Conservation (phyloP, 441 rosid genomes). For the Syzygium malaccense region DNA sequence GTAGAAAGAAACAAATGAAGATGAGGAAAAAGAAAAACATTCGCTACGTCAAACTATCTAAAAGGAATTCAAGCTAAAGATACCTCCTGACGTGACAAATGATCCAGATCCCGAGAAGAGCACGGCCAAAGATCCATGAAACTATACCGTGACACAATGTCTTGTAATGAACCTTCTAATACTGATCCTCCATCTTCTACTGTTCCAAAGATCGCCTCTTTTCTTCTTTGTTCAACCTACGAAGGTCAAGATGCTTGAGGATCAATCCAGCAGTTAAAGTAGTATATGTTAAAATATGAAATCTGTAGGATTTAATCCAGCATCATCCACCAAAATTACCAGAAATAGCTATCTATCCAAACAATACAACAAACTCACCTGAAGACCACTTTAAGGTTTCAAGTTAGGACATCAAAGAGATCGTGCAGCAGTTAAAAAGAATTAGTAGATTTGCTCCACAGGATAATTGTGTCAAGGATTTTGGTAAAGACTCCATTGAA, state of each 20-base stretch:
- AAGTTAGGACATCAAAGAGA: not conserved
- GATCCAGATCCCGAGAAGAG: constrained; percentile 80
- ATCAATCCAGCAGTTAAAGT: not conserved
- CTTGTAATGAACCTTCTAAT: constrained; percentile 65
- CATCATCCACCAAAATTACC: not conserved
- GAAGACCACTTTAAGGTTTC: not conserved
- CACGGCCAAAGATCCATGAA: constrained; percentile 99
- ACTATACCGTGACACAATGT: constrained; percentile 76
- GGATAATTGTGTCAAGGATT: not conserved
- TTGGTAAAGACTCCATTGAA: not conserved
- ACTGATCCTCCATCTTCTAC: constrained; percentile 61
- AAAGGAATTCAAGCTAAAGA: not conserved
- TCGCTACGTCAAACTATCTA: not conserved
- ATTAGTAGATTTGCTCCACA: not conserved
- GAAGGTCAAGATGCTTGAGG: not conserved
- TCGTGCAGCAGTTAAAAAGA: not conserved
- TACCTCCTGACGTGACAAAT: constrained; percentile 93
- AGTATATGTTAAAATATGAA: not conserved
- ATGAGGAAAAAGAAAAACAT: not conserved
- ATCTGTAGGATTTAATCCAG: not conserved
- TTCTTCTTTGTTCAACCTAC: constrained; percentile 96
- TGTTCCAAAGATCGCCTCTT: constrained; percentile 80
- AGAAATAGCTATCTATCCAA: not conserved
- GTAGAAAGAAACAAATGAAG: not conserved
- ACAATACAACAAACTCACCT: not conserved